Evolutionary conservation across 148 eudicot species (phyloP), one percentile per base, ranked within the genome.

Genomic region (Gaultheria prostrata): DNA sequence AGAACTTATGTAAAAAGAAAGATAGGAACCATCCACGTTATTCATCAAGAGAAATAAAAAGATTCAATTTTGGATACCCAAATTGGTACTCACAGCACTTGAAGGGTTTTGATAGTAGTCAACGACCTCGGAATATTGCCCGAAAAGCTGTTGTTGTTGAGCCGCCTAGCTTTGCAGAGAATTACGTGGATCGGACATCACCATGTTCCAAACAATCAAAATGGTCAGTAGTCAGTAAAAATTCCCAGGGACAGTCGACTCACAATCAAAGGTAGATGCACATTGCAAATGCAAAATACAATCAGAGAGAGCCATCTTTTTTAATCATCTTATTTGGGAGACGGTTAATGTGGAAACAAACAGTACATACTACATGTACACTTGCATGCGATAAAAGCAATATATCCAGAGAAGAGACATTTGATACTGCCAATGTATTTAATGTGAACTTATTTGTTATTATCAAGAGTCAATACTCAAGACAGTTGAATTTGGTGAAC

Each of bases 51-150:
- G 59, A 17, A 54, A 15, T 13, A 54, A 54, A 3, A 4, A 14
- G 57, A 54, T 17, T 17, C 1, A 54, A 54, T 54, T 54, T n/a
- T n/a, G n/a, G n/a, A 71, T 17, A 33, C 7, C 48, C 17, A 33
- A 70, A 15, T 87, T 73, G 48, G 80, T 84, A 89, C 98, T 91
- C 87, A 93, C 98, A 95, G 95, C 74, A 90, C 92, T 93, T 92
- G 93, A 78, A 95, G 87, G 70, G 94, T 53, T 0, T 0, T 0
- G 26, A 95, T 84, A 65, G 86, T 79, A 39, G 97, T 95, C 84
- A 95, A 88, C 49, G 91, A 85, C 51, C n/a, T 3, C 3, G 97
- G 98, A 84, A 95, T 92, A 72, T 81, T 50, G 82, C 92, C 94
- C 10, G 85, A 82, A 88, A 95, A 89, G 85, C 56, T 88, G 88